phyloP scores from a whole-genome alignment of 2,329 filamentous ascomycete species.

The Incumbomyces delicatus region DNA sequence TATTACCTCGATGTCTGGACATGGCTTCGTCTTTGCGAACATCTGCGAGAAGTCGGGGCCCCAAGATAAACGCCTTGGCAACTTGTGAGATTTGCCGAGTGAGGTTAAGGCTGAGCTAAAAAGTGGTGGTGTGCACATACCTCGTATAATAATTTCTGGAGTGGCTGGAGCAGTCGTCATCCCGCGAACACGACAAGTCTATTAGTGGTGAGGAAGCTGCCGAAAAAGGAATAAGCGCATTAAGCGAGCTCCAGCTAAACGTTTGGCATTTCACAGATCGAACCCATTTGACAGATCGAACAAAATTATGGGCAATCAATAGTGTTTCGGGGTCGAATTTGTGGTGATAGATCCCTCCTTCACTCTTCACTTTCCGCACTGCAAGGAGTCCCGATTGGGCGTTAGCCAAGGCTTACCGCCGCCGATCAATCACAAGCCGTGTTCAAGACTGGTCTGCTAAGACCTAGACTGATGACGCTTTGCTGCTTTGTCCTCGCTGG shows the following conservation, averaged over 20 bases:
- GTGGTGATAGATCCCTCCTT: no score
- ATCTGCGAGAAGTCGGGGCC: no score
- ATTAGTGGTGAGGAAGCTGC: not conserved
- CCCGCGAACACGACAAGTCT: not conserved
- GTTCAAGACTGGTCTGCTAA: not conserved
- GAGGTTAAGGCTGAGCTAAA: no score
- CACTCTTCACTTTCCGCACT: not conserved
- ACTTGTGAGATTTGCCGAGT: no score
- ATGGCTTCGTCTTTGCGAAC: no score
- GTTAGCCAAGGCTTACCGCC: not conserved
- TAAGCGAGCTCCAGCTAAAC: not conserved
- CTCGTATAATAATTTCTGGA: no score
- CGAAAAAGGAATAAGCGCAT: not conserved
- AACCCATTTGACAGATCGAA: not conserved
- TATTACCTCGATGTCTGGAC: no score
- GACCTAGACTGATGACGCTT: no score
- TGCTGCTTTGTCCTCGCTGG: no score
- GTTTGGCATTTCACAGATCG: not conserved
- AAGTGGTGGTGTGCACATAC: no score
- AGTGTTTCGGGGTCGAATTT: not conserved
- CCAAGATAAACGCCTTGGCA: no score
- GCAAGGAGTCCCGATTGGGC: not conserved
- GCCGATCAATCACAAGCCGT: not conserved
- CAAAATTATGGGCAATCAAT: not conserved
- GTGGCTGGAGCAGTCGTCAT: conserved; percentile 14